Evolutionary conservation across 2,329 filamentous ascomycete genomes (phyloP).

Genomic region (Exophiala sp.): DNA sequence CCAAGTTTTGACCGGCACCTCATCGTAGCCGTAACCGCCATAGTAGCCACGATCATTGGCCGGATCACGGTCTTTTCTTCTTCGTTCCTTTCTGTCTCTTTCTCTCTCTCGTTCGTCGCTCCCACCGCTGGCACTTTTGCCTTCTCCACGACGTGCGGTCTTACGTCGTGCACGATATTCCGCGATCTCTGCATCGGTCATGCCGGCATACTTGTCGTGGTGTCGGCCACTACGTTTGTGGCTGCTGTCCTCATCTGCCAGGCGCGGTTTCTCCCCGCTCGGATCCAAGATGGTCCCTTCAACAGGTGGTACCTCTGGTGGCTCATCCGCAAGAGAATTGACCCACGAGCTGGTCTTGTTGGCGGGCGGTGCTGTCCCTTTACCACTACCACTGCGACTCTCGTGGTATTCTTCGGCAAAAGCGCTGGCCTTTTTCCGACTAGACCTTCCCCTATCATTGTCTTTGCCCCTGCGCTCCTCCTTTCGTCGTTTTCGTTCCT

Average conservation of each 20-base stretch:
- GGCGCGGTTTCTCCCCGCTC: constrained; percentile 29
- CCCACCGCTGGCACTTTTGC: constrained; percentile 26
- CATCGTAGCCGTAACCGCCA: constrained; percentile 26
- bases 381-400: constrained; percentile 30
- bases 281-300: constrained; percentile 43
- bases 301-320: constrained; percentile 44
- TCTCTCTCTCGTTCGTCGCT: constrained; percentile 24
- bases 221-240: constrained; percentile 35
- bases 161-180: constrained; percentile 33
- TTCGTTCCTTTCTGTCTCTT: constrained; percentile 18
- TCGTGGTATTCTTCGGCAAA: constrained; percentile 34
- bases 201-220: constrained; percentile 38
- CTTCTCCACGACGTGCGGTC: constrained; percentile 14
- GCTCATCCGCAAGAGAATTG: constrained; percentile 43
- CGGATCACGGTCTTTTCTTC: constrained; percentile 15
- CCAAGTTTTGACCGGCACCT: constrained; percentile 27
- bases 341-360: constrained; percentile 49
- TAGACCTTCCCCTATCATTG: constrained; percentile 30
- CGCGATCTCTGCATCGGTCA: constrained; percentile 38
- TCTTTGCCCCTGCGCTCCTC: constrained; percentile 34
- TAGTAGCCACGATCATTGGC: constrained; percentile 17
- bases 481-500: constrained; percentile 18
- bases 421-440: constrained; percentile 23
- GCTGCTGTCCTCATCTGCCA: constrained; percentile 19
- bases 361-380: constrained; percentile 28